Evolutionary conservation across 2,329 filamentous ascomycete species (phyloP), one percentile per base, ranked within the genome.

Genomic region (Fusarium duplospermum): DNA sequence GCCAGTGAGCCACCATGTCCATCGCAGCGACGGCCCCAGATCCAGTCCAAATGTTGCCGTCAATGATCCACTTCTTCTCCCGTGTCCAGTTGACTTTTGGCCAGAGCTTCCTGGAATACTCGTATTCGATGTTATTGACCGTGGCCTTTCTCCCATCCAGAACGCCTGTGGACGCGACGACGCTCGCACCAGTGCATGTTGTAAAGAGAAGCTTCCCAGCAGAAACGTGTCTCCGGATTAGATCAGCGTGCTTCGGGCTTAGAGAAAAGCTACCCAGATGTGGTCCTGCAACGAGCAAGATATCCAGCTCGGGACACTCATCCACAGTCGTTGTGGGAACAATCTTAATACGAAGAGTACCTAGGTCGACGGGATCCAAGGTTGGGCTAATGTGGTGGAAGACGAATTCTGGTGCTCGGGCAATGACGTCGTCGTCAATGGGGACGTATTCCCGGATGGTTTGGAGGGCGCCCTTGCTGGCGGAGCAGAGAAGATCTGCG

Each of bases 21-120:
- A 31, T 61, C 18, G 18, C 27, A 22, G 36, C 58, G 6, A 83
- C 76, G 0, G 85, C 83, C 6, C 85, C 85, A 8, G 81, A 81
- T 1, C 82, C 83, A 1, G 85, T 87, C 85, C 85, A 87, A 47
- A 86, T 79, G 50, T 86, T 85, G 2, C 81, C 82, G 62, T 86
- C 84, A 3, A 83, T 72, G 63, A 85, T 80, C 84, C 85, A 87
- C 71, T 86, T 83, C 66, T 80, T 81, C 38, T 84, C 80, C 40
- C 70, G 78, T 2, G 80, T 81, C 85, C 85, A 87, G 7, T 85
- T 81, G 8, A 86, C 84, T 4, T 83, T 80, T 0, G 85, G 83
- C 9, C 76, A 80, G n/a, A 75, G 67, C 36, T 81, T 71, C 64
- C 76, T 80, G 0, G 81, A 77, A 69, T 74, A 78, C 5, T 78